Conservation (phyloP, 1,284 basidiomycete genomes). For the Agroathelia rolfsii region DNA sequence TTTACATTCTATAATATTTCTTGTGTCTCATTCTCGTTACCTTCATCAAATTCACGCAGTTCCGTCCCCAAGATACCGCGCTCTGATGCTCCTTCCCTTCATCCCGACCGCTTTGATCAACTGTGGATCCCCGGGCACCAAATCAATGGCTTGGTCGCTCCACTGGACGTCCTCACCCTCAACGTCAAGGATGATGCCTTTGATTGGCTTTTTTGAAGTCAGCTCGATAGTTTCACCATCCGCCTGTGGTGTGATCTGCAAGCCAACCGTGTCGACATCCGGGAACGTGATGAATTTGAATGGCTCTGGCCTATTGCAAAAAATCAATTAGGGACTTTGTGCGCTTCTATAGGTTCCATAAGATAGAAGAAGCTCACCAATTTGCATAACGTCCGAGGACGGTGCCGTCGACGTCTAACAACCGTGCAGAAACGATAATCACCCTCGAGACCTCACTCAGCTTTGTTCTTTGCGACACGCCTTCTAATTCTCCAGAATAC, state of each 20-base stretch:
- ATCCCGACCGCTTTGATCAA: constrained; percentile 54
- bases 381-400: constrained; percentile 75
- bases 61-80: constrained; percentile 68
- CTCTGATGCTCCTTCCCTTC: constrained; percentile 50
- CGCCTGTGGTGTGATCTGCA: constrained; percentile 38
- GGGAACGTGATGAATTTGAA: constrained; percentile 87
- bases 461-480: constrained; percentile 57
- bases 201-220: constrained; percentile 61
- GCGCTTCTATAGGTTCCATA: constrained; percentile 6
- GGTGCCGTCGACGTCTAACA: constrained; percentile 45
- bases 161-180: constrained; percentile 66
- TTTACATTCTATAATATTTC: constrained; percentile 3
- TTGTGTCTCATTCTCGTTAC: constrained; percentile 11
- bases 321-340: constrained; percentile 9
- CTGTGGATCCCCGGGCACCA: constrained; percentile 77
- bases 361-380: constrained; percentile 39
- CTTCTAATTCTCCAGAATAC: constrained; percentile 58
- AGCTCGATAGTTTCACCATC: constrained; percentile 59
- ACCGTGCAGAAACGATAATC: constrained; percentile 68
- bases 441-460: constrained; percentile 54
- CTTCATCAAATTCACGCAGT: constrained; percentile 33
- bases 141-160: constrained; percentile 82
- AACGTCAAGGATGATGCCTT: constrained; percentile 75
- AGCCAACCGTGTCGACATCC: constrained; percentile 40
- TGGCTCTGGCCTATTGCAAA: constrained; percentile 65